Percentiles rank a stretch among this genome's conserved stretches.
These are phyloP conservation scores for Globisporangium emineosum DNA, from an alignment of 352 stramenopile species.

Conservation along the genomic window DNA sequence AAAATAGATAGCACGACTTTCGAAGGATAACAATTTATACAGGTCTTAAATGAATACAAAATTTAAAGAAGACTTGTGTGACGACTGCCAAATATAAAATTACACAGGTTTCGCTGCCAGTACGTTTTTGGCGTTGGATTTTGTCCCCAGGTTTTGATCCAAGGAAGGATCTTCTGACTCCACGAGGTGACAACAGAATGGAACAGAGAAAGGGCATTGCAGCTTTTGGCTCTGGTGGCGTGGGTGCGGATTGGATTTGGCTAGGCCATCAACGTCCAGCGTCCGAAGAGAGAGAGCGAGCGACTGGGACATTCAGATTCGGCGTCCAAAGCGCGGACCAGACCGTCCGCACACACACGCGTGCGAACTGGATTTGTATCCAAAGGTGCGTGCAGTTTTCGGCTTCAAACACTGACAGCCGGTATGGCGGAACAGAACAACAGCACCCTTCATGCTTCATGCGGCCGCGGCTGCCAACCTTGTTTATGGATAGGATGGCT, in stretches of 20 bases:
- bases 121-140: background rate
- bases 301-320: background rate
- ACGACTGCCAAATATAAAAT: background rate
- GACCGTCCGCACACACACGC: background rate
- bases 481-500: background rate
- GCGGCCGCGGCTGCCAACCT: background rate
- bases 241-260: background rate
- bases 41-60: background rate
- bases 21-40: background rate
- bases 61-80: too few relatives aligned
- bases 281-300: background rate
- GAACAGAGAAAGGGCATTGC: background rate
- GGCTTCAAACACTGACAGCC: constrained; percentile 6
- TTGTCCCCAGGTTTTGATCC: background rate
- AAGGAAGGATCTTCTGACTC: constrained; percentile 4
- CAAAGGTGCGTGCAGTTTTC: constrained; percentile 1
- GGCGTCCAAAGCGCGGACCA: background rate
- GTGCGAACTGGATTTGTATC: constrained; percentile 7
- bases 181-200: background rate
- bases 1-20: background rate
- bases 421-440: constrained; percentile 6
- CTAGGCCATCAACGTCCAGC: background rate
- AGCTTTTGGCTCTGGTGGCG: background rate
- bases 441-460: background rate
- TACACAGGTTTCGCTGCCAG: background rate